These are phyloP conservation scores for Aspergillus glaucus DNA, from an alignment of 2,329 filamentous ascomycete genomes.

Conservation along the genomic window DNA sequence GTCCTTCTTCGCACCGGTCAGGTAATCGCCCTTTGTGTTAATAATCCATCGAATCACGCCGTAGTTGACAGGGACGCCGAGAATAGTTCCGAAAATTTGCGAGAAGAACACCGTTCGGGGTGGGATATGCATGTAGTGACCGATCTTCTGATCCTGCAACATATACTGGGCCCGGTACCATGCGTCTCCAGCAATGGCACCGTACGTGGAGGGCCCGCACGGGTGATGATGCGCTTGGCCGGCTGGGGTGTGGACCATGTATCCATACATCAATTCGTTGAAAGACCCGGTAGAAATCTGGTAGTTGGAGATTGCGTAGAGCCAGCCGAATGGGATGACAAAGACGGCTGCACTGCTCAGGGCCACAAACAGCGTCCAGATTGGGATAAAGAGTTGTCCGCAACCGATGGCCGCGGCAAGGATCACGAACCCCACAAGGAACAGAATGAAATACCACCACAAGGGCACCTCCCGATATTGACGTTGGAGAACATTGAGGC, in stretches of 20 bases:
- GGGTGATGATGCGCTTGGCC: slow-evolving; percentile 50
- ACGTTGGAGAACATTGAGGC: slow-evolving; percentile 54
- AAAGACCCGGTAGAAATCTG: slow-evolving; percentile 51
- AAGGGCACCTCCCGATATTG: slow-evolving; percentile 53
- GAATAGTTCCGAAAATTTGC: slow-evolving; percentile 53
- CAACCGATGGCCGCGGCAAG: slow-evolving; percentile 48
- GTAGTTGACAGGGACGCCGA: slow-evolving; percentile 58
- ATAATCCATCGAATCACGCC: slow-evolving; percentile 56
- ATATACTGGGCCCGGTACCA: slow-evolving; percentile 56
- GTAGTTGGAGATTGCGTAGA: slow-evolving; percentile 55
- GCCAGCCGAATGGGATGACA: slow-evolving; percentile 53
- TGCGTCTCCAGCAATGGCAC: slow-evolving; percentile 54
- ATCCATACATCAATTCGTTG: slow-evolving; percentile 56
- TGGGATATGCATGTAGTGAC: slow-evolving; percentile 58
- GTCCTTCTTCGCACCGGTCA: slow-evolving; percentile 47
- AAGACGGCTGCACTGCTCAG: slow-evolving; percentile 50
- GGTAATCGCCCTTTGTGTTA: slow-evolving; percentile 50
- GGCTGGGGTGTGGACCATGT: slow-evolving; percentile 49
- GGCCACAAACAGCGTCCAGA: slow-evolving; percentile 56
- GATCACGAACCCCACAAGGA: slow-evolving; percentile 43
- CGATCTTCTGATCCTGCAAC: slow-evolving; percentile 59
- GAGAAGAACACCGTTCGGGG: slow-evolving; percentile 56
- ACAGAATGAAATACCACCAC: slow-evolving; percentile 53
- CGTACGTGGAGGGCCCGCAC: slow-evolving; percentile 52
- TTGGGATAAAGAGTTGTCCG: slow-evolving; percentile 52